Percentiles rank a stretch among this genome's conserved stretches.
These are phyloP conservation scores for Termitomyces sp. DNA, from an alignment of 768 basidiomycete genomes.

Conservation along the genomic window DNA sequence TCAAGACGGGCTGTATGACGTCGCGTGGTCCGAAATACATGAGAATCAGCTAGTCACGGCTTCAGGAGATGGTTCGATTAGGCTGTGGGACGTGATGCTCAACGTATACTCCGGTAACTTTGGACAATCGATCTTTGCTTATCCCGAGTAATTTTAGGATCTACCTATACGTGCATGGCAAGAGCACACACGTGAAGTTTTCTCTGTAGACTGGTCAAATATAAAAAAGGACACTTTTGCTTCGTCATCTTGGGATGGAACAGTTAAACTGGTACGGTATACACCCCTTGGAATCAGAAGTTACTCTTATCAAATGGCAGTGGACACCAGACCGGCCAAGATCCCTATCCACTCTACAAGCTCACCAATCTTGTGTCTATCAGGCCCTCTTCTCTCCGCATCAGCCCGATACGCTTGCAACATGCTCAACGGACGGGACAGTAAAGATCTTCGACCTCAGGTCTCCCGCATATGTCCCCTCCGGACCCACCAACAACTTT, in stretches of 20 bases:
- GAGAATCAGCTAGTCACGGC: constrained; percentile 90
- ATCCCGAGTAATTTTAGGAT: constrained; percentile 47
- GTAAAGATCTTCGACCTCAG: constrained; percentile 80
- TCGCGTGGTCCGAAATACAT: constrained; percentile 93
- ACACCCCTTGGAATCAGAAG: neutral
- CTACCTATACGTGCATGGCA: constrained; percentile 90
- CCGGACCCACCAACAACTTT: constrained; percentile 51
- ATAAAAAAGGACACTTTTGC: constrained; percentile 82
- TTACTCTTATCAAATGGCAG: constrained; percentile 32
- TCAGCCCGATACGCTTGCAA: constrained; percentile 72
- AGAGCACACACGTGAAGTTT: constrained; percentile 90
- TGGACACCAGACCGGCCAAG: constrained; percentile 82
- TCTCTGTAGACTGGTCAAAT: constrained; percentile 95
- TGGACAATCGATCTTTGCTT: constrained; percentile 7
- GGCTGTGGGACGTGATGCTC: constrained; percentile 85
- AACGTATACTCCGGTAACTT: constrained; percentile 48
- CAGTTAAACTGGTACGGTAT: constrained; percentile 72
- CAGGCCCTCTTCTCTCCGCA: constrained; percentile 92
- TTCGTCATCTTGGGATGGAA: constrained; percentile 91
- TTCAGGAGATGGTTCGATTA: constrained; percentile 87
- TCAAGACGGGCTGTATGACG: constrained; percentile 84
- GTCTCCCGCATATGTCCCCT: constrained; percentile 50
- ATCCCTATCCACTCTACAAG: constrained; percentile 77
- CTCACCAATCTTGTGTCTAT: constrained; percentile 84
- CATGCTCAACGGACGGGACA: constrained; percentile 85